Conservation (phyloP, 441 rosid genomes). For the Corymbia citriodora region DNA sequence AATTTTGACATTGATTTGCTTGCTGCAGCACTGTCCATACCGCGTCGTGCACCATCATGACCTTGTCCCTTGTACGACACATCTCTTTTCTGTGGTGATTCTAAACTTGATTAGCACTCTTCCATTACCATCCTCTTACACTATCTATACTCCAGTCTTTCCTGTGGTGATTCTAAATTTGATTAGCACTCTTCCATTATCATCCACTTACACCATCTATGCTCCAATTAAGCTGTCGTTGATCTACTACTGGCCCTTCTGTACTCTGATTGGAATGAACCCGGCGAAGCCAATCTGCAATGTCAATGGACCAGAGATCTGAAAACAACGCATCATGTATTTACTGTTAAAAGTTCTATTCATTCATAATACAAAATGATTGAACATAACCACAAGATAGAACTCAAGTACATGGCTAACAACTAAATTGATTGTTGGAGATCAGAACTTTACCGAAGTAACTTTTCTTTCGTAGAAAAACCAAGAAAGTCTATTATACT, state of each 20-base stretch:
- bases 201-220: not conserved
- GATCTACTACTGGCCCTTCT: too few relatives aligned
- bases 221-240: too few relatives aligned
- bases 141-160: not conserved
- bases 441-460: rapidly evolving
- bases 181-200: not conserved
- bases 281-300: not conserved
- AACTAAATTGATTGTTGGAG: not conserved
- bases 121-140: not conserved
- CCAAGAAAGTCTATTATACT: too few relatives aligned
- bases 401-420: not conserved
- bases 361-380: not conserved
- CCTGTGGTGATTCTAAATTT: not conserved
- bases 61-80: not conserved
- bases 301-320: not conserved
- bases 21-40: not conserved
- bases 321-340: rapidly evolving
- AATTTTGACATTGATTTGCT: not conserved
- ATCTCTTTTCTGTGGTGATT: not conserved
- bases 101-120: not conserved
- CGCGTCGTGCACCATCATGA: too few relatives aligned
- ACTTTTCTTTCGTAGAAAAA: rapidly evolving
- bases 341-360: rapidly evolving
- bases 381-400: not conserved
- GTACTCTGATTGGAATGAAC: not conserved